Base-by-base conservation (phyloP, 345 rosid species). In the Aquilaria yunnanensis region DNA sequence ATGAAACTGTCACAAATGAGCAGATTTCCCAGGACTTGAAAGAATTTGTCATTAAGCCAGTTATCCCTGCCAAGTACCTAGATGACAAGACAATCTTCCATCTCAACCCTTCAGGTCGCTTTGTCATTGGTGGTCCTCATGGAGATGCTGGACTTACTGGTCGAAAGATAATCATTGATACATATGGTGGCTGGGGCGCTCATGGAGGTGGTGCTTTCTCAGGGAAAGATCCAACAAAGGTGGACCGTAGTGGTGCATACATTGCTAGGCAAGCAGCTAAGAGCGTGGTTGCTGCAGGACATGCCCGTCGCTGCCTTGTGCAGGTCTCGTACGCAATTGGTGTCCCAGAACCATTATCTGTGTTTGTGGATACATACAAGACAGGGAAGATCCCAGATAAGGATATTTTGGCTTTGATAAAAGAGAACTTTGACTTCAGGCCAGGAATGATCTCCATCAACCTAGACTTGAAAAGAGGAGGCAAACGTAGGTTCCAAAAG, bases 131-230 rank as follows among this genome's bases (percentile, higher is more conserved):
- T 51, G 94, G 94, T 9, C 94, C 94, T 32, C 94, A 85, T 30
- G 94, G 94, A 62, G 94, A 84, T 70, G 94, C 94, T 47, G 94
- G 94, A 56, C 90, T 87, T 54, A 87, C 94, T 0, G 94, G 94
- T 54, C 74, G 94, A 68, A 87, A 87, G 77, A 87, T 87, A 54
- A 87, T 87, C 63, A 82, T 86, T 2, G 95, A 87, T 70, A 87
- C 86, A 29, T 78, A 78, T 14, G 85, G 85, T 46, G 85, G 82
- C 34, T 81, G 85, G 82, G 85, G 85, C 57, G 82, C 82, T 65
- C 85, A 81, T 45, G 85, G 85, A 60, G 85, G 82, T 56, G 85
- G 85, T 71, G 85, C 85, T 14, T 75, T 81, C 78, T 81, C 85
- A 9, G 85, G 85, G 51, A 81, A 81, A 64, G 85, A 86, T 50